Conservation (phyloP, 1,284 basidiomycete genomes). For the Ganoderma lucidum region DNA sequence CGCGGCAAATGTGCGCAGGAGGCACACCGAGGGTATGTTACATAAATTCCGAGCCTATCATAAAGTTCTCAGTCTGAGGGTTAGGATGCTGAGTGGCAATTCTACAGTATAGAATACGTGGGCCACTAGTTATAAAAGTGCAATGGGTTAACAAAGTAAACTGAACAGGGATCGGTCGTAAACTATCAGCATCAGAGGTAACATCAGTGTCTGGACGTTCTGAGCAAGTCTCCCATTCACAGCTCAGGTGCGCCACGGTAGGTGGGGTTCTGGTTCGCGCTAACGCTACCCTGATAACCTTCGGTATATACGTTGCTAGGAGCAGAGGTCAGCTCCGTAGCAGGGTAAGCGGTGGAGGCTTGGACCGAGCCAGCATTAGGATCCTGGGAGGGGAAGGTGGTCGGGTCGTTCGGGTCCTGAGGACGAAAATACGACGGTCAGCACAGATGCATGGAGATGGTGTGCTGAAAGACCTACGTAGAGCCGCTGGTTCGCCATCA, state of each 20-base stretch:
- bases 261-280: slow-evolving; percentile 6
- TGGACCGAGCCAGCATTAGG: slow-evolving; percentile 15
- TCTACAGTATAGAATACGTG: neutral
- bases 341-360: slow-evolving; percentile 11
- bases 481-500: slow-evolving; percentile 15
- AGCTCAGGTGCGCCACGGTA: slow-evolving; percentile 27
- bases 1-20: neutral
- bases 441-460: neutral
- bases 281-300: slow-evolving; percentile 4
- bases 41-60: neutral
- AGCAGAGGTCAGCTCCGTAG: neutral
- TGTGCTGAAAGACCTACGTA: slow-evolving; percentile 15
- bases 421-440: neutral
- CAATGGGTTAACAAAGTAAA: neutral
- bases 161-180: neutral
- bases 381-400: slow-evolving; percentile 24
- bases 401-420: slow-evolving; percentile 31
- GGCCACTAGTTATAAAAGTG: neutral
- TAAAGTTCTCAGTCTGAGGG: neutral
- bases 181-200: neutral
- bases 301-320: neutral
- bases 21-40: neutral
- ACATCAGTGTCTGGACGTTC: neutral
- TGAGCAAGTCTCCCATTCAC: neutral
- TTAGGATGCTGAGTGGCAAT: neutral